Evolutionary conservation across 1,284 basidiomycete species (phyloP).

Genomic region (Apiotrichum siamense): DNA sequence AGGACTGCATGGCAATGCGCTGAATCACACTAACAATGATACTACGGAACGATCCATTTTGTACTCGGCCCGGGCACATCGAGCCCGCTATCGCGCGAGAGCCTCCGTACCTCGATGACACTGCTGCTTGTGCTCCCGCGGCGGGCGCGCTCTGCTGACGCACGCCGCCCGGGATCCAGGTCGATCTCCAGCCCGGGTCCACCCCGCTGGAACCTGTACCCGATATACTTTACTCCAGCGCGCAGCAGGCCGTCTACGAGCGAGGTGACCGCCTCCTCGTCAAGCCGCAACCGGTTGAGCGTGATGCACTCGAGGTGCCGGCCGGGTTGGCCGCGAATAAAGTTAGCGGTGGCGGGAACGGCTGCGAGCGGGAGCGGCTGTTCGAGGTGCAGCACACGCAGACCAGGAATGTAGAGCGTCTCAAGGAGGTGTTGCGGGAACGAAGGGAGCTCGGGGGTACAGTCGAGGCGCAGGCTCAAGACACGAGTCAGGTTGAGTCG

Average conservation of each 20-base stretch:
- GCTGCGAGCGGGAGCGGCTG: background rate
- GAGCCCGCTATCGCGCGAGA: background rate
- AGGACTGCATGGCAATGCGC: no score
- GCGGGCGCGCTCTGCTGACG: background rate
- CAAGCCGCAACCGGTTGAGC: background rate
- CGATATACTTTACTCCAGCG: background rate
- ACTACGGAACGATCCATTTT: background rate
- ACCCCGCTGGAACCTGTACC: background rate
- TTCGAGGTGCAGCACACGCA: background rate
- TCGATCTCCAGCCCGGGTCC: background rate
- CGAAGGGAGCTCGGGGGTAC: background rate
- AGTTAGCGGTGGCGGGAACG: background rate
- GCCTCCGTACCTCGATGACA: background rate
- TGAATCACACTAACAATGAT: background rate
- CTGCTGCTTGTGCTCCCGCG: background rate
- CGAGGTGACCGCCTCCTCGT: background rate
- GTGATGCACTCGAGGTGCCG: background rate
- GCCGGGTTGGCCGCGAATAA: background rate
- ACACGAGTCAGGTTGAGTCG: background rate
- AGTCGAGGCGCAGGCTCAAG: background rate
- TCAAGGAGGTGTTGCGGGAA: background rate
- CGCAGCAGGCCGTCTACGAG: background rate
- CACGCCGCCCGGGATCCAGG: background rate
- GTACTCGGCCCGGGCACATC: no score
- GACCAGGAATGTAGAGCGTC: background rate